Percentiles rank a stretch among this genome's conserved stretches.
Evolutionary conservation across 371 early-diverging fungal species (phyloP).

Genomic region (Mortierella sp.): DNA sequence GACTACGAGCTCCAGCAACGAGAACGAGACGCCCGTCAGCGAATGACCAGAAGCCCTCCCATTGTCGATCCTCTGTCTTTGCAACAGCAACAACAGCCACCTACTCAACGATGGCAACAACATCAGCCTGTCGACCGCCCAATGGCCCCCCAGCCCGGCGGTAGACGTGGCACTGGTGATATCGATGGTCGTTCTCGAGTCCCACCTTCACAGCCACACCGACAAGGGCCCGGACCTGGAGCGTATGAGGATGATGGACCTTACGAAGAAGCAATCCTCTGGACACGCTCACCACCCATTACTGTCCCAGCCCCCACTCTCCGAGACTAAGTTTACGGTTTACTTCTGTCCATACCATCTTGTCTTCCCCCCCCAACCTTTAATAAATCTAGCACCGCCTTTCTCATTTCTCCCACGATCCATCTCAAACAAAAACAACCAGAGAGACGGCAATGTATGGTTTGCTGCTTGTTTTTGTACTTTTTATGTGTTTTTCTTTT

Average conservation of each 20-base stretch:
- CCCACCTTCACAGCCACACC: not conserved
- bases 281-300: conserved; percentile 20
- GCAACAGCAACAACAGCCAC: not conserved
- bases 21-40: conserved; percentile 29
- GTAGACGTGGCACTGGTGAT: not conserved
- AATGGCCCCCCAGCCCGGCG: not conserved
- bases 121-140: not conserved
- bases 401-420: too few species aligned
- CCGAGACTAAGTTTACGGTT: not conserved
- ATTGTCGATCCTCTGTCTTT: not conserved
- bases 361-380: not conserved
- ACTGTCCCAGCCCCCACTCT: not conserved
- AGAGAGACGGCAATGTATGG: not conserved
- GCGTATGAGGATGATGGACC: conserved; percentile 25
- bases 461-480: conserved; percentile 3
- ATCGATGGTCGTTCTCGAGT: not conserved
- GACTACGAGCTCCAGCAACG: conserved; percentile 51
- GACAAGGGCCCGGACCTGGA: not conserved
- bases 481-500: not conserved
- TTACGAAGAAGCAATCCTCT: conserved; percentile 31
- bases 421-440: not conserved
- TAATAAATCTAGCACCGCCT: not conserved
- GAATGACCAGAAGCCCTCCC: conserved; percentile 16
- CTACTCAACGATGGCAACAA: conserved; percentile 6
- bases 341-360: not conserved